Evolutionary conservation across 306 rosid species (phyloP).

Genomic region (Glycyrrhiza uralensis): DNA sequence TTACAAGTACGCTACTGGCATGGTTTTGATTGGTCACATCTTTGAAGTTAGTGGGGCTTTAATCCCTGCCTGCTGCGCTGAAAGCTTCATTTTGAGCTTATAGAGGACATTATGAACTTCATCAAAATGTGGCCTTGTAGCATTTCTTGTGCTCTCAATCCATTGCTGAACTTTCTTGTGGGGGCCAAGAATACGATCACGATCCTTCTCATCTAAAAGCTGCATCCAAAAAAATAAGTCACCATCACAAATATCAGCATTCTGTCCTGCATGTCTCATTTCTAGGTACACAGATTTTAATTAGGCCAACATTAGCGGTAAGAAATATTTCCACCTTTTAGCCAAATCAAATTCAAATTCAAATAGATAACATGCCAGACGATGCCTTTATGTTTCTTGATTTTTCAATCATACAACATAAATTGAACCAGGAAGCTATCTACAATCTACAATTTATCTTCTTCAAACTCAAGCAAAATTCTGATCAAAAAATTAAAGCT

Average conservation of each 20-base stretch:
- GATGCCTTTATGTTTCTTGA: background rate
- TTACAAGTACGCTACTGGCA: background rate
- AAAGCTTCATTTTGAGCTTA: conserved; percentile 45
- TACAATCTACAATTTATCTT: background rate
- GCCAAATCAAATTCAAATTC: conserved; percentile 4
- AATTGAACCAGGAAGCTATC: conserved; percentile 11
- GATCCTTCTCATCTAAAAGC: conserved; percentile 69
- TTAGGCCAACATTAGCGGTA: background rate
- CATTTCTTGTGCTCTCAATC: conserved; percentile 72
- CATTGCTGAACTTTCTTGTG: conserved; percentile 77
- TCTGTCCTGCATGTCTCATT: background rate
- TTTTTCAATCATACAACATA: conserved; percentile 12
- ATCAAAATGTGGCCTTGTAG: conserved; percentile 79
- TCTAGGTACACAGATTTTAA: background rate
- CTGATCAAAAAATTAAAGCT: background rate
- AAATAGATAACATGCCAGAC: background rate
- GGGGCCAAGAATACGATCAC: conserved; percentile 63
- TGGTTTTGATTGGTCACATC: conserved; percentile 41
- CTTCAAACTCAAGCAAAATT: conserved; percentile 14
- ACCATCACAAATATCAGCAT: background rate
- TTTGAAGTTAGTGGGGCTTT: conserved; percentile 46
- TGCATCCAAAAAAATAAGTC: conserved; percentile 23
- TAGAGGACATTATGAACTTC: conserved; percentile 61
- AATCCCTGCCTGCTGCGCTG: conserved; percentile 30
- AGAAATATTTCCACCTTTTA: background rate